Percentiles rank a stretch among this genome's conserved stretches.
These are phyloP conservation scores for Ophioceras dolichostomum DNA, from an alignment of 2,329 filamentous ascomycete genomes.

Conservation along the genomic window DNA sequence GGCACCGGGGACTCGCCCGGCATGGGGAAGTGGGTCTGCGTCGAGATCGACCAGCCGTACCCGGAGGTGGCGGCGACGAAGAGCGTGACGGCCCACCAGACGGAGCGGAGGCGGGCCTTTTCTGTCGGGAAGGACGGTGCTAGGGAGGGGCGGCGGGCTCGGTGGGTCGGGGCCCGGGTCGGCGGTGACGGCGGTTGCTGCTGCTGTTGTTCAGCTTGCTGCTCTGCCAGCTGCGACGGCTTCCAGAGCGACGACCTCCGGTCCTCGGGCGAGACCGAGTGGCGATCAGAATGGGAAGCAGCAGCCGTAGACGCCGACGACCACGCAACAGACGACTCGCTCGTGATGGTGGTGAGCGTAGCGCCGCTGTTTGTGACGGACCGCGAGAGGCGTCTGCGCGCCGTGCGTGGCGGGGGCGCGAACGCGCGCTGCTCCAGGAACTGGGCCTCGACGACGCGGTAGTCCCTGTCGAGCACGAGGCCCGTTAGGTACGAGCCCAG, in stretches of 20 bases:
- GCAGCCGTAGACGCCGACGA: too few species aligned
- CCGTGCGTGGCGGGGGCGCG: background rate
- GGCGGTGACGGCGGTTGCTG: conserved; percentile 6
- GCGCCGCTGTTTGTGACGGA: too few species aligned
- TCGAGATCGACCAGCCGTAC: conserved; percentile 21
- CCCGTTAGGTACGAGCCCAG: conserved; percentile 27
- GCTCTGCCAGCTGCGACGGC: too few species aligned
- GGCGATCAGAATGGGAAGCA: too few species aligned
- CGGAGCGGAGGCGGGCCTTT: conserved; percentile 22
- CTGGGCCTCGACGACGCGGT: conserved; percentile 12
- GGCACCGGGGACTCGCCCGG: conserved; percentile 14
- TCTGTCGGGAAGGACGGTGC: conserved; percentile 34
- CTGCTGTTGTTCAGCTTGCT: too few species aligned
- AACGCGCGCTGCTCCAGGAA: conserved; percentile 15
- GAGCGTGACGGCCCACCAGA: conserved; percentile 23
- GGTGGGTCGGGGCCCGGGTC: too few species aligned
- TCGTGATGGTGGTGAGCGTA: too few species aligned
- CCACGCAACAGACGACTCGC: too few species aligned
- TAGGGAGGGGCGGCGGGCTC: too few species aligned
- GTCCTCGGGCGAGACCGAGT: too few species aligned
- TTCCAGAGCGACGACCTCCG: too few species aligned
- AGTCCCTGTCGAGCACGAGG: conserved; percentile 26
- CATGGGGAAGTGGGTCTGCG: conserved; percentile 3
- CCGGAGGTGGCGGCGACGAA: conserved; percentile 20
- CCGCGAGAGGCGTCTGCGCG: too few species aligned